These are phyloP conservation scores for Russula foetens DNA, from an alignment of 768 basidiomycete genomes.

Conservation along the genomic window DNA sequence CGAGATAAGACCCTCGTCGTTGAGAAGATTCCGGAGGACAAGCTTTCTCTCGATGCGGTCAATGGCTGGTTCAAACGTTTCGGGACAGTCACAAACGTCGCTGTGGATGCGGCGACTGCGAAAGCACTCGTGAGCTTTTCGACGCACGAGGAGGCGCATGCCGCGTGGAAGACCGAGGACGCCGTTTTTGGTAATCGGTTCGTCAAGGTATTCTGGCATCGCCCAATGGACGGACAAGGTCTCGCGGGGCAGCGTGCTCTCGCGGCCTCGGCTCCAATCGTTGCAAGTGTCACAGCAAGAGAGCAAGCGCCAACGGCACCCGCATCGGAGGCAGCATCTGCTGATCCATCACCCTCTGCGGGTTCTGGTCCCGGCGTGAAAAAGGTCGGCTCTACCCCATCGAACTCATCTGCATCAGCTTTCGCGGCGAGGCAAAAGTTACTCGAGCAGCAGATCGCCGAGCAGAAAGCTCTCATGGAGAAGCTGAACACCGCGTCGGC, in stretches of 20 bases:
- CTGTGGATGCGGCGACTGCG: conserved; percentile 62
- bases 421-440: conserved; percentile 70
- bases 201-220: conserved; percentile 94
- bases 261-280: conserved; percentile 69
- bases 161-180: conserved; percentile 89
- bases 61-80: conserved; percentile 89
- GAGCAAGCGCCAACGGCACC: conserved; percentile 22
- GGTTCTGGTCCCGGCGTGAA: conserved; percentile 28
- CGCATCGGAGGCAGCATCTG: conserved; percentile 18
- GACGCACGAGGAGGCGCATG: conserved; percentile 73
- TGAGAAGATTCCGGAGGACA: conserved; percentile 87
- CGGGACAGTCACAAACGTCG: conserved; percentile 87
- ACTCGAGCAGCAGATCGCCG: conserved; percentile 74
- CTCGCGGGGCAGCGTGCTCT: conserved; percentile 67
- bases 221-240: conserved; percentile 88
- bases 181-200: conserved; percentile 94
- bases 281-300: conserved; percentile 52
- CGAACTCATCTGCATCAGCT: conserved; percentile 33
- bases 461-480: conserved; percentile 82
- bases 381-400: conserved; percentile 28
- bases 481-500: conserved; percentile 52
- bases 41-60: conserved; percentile 67
- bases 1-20: conserved; percentile 81
- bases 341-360: conserved; percentile 22
- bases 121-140: conserved; percentile 88